These are phyloP conservation scores for Aquilaria malaccensis DNA, from an alignment of 345 rosid species.

Conservation along the genomic window DNA sequence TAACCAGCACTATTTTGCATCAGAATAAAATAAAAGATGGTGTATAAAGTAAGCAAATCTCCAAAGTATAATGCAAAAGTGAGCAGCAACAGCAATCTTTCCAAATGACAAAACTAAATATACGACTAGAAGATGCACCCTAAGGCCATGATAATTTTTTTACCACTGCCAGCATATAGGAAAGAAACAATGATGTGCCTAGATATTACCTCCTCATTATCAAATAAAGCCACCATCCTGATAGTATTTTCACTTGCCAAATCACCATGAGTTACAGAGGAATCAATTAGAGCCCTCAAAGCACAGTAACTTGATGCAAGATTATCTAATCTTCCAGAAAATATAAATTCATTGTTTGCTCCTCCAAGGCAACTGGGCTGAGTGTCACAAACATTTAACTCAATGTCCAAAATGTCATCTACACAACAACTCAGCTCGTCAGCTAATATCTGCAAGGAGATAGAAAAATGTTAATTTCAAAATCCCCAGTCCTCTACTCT, in stretches of 20 bases:
- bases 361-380: constrained; percentile 99
- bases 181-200: constrained; percentile 7
- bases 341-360: constrained; percentile 77
- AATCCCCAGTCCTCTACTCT: no score
- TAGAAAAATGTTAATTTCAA: neutral
- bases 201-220: constrained; percentile 83
- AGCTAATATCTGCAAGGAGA: constrained; percentile 57
- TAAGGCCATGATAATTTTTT: no score
- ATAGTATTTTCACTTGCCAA: constrained; percentile 59
- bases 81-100: no score
- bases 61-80: no score
- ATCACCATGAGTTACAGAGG: constrained; percentile 42
- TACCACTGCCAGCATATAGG: constrained; percentile 8
- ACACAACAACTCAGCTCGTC: constrained; percentile 54
- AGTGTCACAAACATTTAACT: constrained; percentile 90
- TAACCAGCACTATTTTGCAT: no score
- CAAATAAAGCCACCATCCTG: constrained; percentile 89
- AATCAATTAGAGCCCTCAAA: constrained; percentile 81
- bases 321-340: constrained; percentile 94
- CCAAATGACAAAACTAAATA: no score
- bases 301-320: constrained; percentile 93
- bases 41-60: no score
- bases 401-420: constrained; percentile 68
- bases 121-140: no score
- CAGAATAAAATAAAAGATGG: no score